Conservation (phyloP, 371 early-diverging fungal genomes). For the Paraphysoderma sedebokerense region DNA sequence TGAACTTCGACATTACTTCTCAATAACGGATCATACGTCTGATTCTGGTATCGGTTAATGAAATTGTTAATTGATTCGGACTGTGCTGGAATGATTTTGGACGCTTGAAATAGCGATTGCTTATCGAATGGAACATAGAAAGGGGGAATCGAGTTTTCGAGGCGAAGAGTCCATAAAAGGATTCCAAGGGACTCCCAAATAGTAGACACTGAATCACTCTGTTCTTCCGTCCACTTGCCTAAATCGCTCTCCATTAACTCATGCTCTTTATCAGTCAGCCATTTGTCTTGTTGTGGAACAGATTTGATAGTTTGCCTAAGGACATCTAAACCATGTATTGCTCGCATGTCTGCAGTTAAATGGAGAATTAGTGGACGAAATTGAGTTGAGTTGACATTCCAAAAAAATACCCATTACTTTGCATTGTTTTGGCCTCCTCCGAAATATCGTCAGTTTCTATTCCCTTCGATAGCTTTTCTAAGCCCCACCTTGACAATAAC, state of each 20-base stretch:
- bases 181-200: conserved; percentile 36
- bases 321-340: no score
- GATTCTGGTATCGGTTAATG: conserved; percentile 10
- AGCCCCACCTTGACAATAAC: conserved; percentile 30
- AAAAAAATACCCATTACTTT: conserved; percentile 8
- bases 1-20: conserved; percentile 14
- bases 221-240: conserved; percentile 16
- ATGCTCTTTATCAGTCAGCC: conserved; percentile 11
- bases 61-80: conserved; percentile 22
- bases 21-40: conserved; percentile 3
- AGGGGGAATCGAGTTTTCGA: conserved; percentile 19
- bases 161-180: conserved; percentile 24
- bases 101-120: conserved; percentile 20
- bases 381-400: background rate
- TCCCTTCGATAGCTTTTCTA: no score
- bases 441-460: no score
- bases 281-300: no score
- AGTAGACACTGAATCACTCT: conserved; percentile 12
- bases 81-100: conserved; percentile 28
- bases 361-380: background rate
- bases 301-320: no score
- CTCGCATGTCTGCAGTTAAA: conserved; percentile 11
- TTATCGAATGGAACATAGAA: conserved; percentile 24
- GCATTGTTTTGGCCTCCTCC: conserved; percentile 15
- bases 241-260: conserved; percentile 18